phyloP scores from a whole-genome alignment of 306 rosid species.

The Quercus wislizeni region DNA sequence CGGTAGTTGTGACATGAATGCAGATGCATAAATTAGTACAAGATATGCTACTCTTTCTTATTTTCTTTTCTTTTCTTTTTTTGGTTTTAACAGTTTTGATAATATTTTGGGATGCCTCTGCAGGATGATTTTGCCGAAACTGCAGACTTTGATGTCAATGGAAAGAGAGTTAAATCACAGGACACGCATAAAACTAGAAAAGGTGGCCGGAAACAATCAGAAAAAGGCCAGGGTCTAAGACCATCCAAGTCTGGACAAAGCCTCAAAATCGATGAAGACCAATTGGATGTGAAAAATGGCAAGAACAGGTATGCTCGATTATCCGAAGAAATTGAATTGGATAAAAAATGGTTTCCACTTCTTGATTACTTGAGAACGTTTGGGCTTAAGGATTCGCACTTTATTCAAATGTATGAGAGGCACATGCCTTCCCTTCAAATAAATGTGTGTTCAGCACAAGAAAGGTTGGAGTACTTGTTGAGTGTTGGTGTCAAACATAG shows the following conservation, averaged over 20 bases:
- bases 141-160: conserved; percentile 37
- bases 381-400: conserved; percentile 93
- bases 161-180: conserved; percentile 46
- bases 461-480: conserved; percentile 80
- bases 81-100: background rate
- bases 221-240: conserved; percentile 30
- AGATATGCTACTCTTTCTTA: background rate
- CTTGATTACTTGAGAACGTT: conserved; percentile 83
- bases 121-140: conserved; percentile 77
- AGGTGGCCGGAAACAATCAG: conserved; percentile 35
- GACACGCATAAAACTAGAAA: conserved; percentile 1
- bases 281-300: conserved; percentile 14
- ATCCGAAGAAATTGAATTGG: conserved; percentile 68
- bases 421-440: conserved; percentile 92
- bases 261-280: conserved; percentile 15
- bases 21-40: background rate
- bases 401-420: conserved; percentile 86
- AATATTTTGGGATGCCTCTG: conserved; percentile 17
- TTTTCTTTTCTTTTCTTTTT: background rate
- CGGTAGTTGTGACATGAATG: background rate
- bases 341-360: conserved; percentile 82
- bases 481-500: conserved; percentile 91
- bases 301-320: conserved; percentile 57
- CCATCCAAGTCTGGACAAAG: conserved; percentile 31
- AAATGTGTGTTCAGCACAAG: conserved; percentile 75